Conservation (phyloP, 192 early-diverging fungal species). For the Coemansia sp. region DNA sequence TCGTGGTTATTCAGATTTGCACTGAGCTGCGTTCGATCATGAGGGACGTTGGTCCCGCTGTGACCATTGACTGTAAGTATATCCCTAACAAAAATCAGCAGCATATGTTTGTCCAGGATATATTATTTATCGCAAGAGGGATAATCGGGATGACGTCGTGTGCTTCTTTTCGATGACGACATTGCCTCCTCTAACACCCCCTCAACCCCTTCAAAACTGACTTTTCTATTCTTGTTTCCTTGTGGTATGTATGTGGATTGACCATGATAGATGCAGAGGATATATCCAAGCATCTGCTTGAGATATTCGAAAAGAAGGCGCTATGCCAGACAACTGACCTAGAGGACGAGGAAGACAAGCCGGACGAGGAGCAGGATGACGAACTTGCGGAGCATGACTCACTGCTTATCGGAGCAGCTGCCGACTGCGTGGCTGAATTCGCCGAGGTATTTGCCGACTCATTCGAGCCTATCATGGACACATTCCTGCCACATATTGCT, state of each 20-base stretch:
- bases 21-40: slow-evolving; percentile 70
- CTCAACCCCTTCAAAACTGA: no score
- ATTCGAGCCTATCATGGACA: slow-evolving; percentile 73
- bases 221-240: no score
- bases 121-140: no score
- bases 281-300: slow-evolving; percentile 41
- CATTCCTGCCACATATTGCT: slow-evolving; percentile 77
- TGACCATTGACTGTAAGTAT: slow-evolving; percentile 51
- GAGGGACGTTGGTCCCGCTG: slow-evolving; percentile 72
- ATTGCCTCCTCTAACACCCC: no score
- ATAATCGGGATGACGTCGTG: no score
- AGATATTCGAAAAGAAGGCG: slow-evolving; percentile 73
- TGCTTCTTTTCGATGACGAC: no score
- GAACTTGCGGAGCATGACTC: slow-evolving; percentile 85
- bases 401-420: slow-evolving; percentile 73
- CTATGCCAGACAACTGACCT: slow-evolving; percentile 60
- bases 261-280: slow-evolving; percentile 36
- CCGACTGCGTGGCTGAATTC: slow-evolving; percentile 79
- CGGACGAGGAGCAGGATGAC: slow-evolving; percentile 70
- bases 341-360: slow-evolving; percentile 67
- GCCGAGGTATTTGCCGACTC: slow-evolving; percentile 70
- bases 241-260: not conserved
- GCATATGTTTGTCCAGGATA: not conserved
- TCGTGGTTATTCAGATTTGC: slow-evolving; percentile 79
- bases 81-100: not conserved